Evolutionary conservation across 257 asterid genomes (phyloP), one percentile per base, ranked within the genome.

Genomic region (Catharanthus roseus): DNA sequence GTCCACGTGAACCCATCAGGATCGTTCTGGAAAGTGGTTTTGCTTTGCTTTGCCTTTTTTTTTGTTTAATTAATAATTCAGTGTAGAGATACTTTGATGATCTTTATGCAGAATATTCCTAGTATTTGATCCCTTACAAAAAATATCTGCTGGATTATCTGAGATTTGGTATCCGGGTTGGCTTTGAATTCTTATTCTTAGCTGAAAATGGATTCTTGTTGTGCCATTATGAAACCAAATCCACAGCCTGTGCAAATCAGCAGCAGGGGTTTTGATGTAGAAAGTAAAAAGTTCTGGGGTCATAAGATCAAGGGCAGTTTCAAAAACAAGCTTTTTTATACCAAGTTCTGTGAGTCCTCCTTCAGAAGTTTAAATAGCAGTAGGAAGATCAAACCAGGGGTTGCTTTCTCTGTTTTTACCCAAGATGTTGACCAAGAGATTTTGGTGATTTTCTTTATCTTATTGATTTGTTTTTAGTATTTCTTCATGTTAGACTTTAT

Each of bases 351-450:
- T 66, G 81, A 76, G 83, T 80, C 72, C 23, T 58, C 70, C 23
- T 58, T 78, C 57, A 69, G 72, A 73, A 74, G 78, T 76, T 70
- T 24, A 24, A 77, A 74, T 29, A 74, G 76, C 70, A 49, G 44
- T 29, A 78, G 64, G 69, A 79, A 81, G 61, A 58, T 74, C 68
- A 88, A 80, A 69, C 85, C 81, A 51, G 96, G 91, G 28, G 85
- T 89, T 45, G 86, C 85, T 34, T 86, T 53, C 80, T 88, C 96
- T 74, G 77, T 91, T 77, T 78, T 89, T 31, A 82, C 96, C 31
- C 87, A 86, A 38, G 96, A 93, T 69, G 78, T 88, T 60, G 82
- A 91, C 85, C 79, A 82, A 78, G 88, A 86, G 76, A 53, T 89
- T 77, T 74, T 76, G 73, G 97, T 89, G 68, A 79, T 81, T 80